Percentiles rank a stretch among this genome's conserved stretches.
Evolutionary conservation across 768 basidiomycete species (phyloP).

Genomic region (Suillus subluteus): DNA sequence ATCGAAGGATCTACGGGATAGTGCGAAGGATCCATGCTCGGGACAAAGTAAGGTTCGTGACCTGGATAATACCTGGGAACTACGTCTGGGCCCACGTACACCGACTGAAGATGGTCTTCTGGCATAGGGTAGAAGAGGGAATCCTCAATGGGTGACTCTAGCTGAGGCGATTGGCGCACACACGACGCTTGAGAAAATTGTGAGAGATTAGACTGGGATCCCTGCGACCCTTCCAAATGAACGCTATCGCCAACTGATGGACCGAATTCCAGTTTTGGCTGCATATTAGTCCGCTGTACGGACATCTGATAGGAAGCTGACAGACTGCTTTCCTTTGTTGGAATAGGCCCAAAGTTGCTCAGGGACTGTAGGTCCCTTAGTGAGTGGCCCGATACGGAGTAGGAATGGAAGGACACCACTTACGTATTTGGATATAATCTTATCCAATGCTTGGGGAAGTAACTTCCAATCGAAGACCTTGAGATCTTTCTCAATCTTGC

Average conservation of each 20-base stretch:
- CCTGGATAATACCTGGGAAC: slow-evolving; percentile 27
- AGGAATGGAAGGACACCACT: slow-evolving; percentile 31
- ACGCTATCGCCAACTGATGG: slow-evolving; percentile 18
- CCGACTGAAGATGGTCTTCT: slow-evolving; percentile 25
- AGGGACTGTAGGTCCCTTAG: background rate
- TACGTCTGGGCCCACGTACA: slow-evolving; percentile 28
- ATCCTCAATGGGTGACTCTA: slow-evolving; percentile 17
- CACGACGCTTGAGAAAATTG: slow-evolving; percentile 9
- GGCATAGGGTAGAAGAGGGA: slow-evolving; percentile 20
- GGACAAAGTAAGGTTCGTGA: slow-evolving; percentile 11
- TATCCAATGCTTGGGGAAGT: slow-evolving; percentile 73
- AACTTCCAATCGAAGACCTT: slow-evolving; percentile 82
- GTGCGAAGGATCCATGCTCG: slow-evolving; percentile 19
- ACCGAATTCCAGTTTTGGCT: background rate
- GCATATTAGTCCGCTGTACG: background rate
- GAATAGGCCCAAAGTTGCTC: slow-evolving; percentile 7
- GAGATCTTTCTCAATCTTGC: slow-evolving; percentile 97
- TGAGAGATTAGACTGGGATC: slow-evolving; percentile 24
- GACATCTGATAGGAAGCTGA: background rate
- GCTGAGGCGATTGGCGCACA: slow-evolving; percentile 23
- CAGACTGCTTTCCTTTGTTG: slow-evolving; percentile 6
- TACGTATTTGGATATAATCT: slow-evolving; percentile 86
- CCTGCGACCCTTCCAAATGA: slow-evolving; percentile 23
- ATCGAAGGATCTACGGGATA: slow-evolving; percentile 24
- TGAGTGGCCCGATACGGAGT: background rate